Evolutionary conservation across 495 filamentous ascomycete species (phyloP), one percentile per base, ranked within the genome.

Genomic region (Arthonia radiata): DNA sequence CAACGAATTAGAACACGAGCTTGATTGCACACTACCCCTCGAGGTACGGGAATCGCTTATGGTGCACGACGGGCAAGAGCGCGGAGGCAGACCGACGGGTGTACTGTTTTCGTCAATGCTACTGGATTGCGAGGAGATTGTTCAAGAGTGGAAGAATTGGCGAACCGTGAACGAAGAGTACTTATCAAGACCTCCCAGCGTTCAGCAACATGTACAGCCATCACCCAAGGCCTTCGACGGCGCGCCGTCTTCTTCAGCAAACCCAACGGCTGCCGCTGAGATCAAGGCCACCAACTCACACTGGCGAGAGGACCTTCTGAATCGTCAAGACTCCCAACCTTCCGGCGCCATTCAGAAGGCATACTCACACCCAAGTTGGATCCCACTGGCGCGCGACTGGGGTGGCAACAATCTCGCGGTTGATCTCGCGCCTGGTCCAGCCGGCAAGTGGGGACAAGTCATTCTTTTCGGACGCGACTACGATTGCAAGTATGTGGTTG

Each of bases 121-220:
- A 24, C 61, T 99, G 24, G 86, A 99, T 41, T 99, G 86, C 44
- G 86, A 99, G 44, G 86, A 99, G 46, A 92, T 99, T 28, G 70
- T 94, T 4, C 76, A 92, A 48, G 86, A 99, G 48, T 94, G 86
- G 76, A 71, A 71, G 35, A 91, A 92, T 42, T 99, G 86, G 86
- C 69, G 73, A 37, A 67, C 62, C 31, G 86, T 99, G 32, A 89
- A 90, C 46, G 65, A 76, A 27, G 79, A 93, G 42, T 91, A 72
- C 40, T 57, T 94, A 24, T 56, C 57, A 12, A 50, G 58, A 26
- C 57, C 62, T 0, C 38, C 59, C 8, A 49, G 60, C 31, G 30
- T 21, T 19, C 30, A 24, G 13, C 25, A 31, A 28, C 31, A 40
- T 27, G 51, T 52, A 28, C 58, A 61, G 25, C 61, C 68, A 4